Evolutionary conservation across 1,284 basidiomycete species (phyloP).

Genomic region (Mrakiaceae sp.): DNA sequence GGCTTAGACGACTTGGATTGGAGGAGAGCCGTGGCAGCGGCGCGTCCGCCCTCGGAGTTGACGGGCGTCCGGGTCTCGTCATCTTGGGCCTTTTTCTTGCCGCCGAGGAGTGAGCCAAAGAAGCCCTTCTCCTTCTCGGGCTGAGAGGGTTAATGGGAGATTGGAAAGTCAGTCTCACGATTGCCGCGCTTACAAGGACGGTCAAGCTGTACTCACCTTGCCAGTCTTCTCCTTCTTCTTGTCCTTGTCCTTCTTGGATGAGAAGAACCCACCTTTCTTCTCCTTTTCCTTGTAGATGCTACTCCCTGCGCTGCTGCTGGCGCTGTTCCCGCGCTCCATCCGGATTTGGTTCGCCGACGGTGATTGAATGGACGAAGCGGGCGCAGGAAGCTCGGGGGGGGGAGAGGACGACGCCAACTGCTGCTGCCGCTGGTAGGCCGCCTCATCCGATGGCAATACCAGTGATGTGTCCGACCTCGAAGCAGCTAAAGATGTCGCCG

Average conservation of each 20-base stretch:
- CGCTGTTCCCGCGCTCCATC: slow-evolving; percentile 10
- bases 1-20: slow-evolving; percentile 64
- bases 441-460: too few relatives aligned
- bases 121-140: slow-evolving; percentile 54
- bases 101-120: slow-evolving; percentile 75
- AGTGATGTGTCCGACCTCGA: too few relatives aligned
- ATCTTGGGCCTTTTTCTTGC: slow-evolving; percentile 60
- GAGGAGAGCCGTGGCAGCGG: slow-evolving; percentile 67
- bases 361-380: background rate
- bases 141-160: too few relatives aligned
- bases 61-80: slow-evolving; percentile 45
- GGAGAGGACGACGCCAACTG: too few relatives aligned
- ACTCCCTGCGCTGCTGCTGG: background rate
- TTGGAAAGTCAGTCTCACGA: too few relatives aligned
- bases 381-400: background rate
- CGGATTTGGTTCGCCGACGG: background rate
- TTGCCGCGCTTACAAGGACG: background rate
- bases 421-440: too few relatives aligned
- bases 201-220: slow-evolving; percentile 36
- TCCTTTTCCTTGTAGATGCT: slow-evolving; percentile 55
- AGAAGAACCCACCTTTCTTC: slow-evolving; percentile 56
- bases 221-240: slow-evolving; percentile 42
- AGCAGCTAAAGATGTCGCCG: too few relatives aligned
- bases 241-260: slow-evolving; percentile 54
- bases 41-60: slow-evolving; percentile 50